A percentile compares a stretch with the other conserved stretches of the same genome.
phyloP scores from a whole-genome alignment of 176 grass and related monocot species.

The Thalia dealbata region DNA sequence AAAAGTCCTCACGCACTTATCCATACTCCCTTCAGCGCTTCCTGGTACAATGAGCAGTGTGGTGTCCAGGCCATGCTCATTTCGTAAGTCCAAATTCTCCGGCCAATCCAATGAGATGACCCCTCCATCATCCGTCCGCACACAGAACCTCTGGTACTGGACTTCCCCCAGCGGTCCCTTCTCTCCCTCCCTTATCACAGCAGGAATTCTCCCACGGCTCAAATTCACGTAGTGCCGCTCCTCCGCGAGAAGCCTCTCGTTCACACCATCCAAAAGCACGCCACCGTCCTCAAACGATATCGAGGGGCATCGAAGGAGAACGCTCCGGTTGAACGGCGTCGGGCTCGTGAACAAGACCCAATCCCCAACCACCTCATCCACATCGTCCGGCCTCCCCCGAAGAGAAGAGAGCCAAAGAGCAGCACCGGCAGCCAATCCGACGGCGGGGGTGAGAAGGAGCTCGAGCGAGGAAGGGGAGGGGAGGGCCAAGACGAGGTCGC shows the following conservation, averaged over 20 bases:
- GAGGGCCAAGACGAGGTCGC: conserved; percentile 33
- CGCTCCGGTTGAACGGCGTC: conserved; percentile 80
- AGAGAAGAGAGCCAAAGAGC: conserved; percentile 20
- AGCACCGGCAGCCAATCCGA: conserved; percentile 36
- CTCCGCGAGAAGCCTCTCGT: conserved; percentile 52
- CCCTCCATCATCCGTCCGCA: conserved; percentile 60
- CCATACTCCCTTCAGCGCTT: conserved; percentile 60
- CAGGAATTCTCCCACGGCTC: conserved; percentile 39
- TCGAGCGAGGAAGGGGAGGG: conserved; percentile 45
- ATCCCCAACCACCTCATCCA: conserved; percentile 30
- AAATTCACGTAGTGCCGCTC: conserved; percentile 79
- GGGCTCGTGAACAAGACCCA: conserved; percentile 82
- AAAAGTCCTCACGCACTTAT: conserved; percentile 39
- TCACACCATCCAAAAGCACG: conserved; percentile 54
- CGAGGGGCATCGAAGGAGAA: conserved; percentile 82
- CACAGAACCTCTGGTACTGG: conserved; percentile 63
- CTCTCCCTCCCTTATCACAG: not conserved
- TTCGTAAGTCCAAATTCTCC: conserved; percentile 54
- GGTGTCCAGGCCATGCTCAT: conserved; percentile 72
- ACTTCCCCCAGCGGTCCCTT: conserved; percentile 18
- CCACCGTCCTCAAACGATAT: conserved; percentile 74
- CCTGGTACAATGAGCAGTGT: conserved; percentile 64
- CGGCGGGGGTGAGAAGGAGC: conserved; percentile 30
- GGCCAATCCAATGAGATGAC: conserved; percentile 87
- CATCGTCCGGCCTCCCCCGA: not conserved